Conservation (phyloP, 2,329 filamentous ascomycete species). For the Fusarium pseudocircinatum region DNA sequence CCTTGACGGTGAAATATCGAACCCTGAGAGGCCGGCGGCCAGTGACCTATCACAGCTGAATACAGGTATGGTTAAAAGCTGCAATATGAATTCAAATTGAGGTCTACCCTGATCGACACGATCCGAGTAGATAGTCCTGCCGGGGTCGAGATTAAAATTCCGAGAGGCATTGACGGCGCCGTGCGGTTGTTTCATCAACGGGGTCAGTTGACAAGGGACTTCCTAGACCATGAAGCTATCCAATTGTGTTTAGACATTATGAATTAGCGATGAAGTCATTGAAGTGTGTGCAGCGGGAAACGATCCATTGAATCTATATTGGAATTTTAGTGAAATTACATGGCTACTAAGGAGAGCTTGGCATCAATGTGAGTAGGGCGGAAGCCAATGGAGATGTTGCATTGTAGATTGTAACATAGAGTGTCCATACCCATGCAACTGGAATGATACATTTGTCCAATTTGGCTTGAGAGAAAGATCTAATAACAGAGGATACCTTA, state of each 20-base stretch:
- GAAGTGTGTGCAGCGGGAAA: not conserved
- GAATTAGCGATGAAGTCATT: slow-evolving; percentile 22
- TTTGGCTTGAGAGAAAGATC: not conserved
- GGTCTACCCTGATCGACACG: slow-evolving; percentile 21
- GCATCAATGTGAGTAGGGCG: not conserved
- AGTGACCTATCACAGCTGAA: slow-evolving; percentile 11
- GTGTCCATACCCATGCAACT: not conserved
- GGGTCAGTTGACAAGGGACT: not conserved
- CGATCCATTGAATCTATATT: not conserved
- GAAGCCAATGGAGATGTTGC: not conserved
- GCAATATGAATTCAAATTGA: slow-evolving; percentile 30
- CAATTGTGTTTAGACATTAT: not conserved
- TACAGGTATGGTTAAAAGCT: not conserved
- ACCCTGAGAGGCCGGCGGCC: not conserved
- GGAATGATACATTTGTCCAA: not conserved
- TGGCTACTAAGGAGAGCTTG: not conserved
- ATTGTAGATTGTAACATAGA: not conserved
- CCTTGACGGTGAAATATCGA: not conserved
- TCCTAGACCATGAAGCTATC: not conserved
- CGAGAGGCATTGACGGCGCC: slow-evolving; percentile 6
- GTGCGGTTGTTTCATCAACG: slow-evolving; percentile 17
- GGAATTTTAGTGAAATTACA: slow-evolving; percentile 2
- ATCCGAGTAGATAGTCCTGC: slow-evolving; percentile 18
- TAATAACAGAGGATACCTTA: not conserved
- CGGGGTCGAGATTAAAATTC: slow-evolving; percentile 17